Conservation (phyloP, 768 basidiomycete genomes). For the Phanerodontia chrysosporium region DNA sequence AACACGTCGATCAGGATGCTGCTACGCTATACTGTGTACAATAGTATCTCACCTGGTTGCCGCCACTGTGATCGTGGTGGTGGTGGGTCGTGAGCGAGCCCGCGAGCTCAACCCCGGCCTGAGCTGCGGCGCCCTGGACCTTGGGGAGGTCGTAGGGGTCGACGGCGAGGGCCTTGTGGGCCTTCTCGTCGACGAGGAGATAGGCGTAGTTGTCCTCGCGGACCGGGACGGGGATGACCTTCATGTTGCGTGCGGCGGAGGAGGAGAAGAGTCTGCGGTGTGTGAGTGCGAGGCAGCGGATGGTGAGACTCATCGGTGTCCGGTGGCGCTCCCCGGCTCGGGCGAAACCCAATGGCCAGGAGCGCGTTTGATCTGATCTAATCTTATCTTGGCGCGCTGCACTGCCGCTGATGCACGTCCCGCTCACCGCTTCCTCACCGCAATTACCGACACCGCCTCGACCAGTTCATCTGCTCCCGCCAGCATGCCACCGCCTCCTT, state of each 20-base stretch:
- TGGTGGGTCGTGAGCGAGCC: conserved; percentile 89
- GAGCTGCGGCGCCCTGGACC: conserved; percentile 57
- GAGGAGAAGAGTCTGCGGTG: conserved; percentile 18
- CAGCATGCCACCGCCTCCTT: background rate
- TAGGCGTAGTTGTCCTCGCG: conserved; percentile 85
- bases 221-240: conserved; percentile 74
- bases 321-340: background rate
- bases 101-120: conserved; percentile 59
- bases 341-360: background rate
- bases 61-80: conserved; percentile 86
- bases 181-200: conserved; percentile 65
- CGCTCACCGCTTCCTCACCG: background rate
- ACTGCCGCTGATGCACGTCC: background rate
- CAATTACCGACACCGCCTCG: background rate
- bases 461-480: background rate
- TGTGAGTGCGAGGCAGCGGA: conserved; percentile 1
- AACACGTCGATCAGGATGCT: background rate
- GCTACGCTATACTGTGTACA: background rate
- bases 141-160: conserved; percentile 78
- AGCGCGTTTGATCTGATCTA: conserved; percentile 2
- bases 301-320: conserved; percentile 1
- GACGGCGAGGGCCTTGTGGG: conserved; percentile 69
- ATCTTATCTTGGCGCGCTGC: background rate
- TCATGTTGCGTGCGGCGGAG: conserved; percentile 44
- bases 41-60: conserved; percentile 60